Evolutionary conservation across 2,329 filamentous ascomycete species (phyloP), one percentile per base, ranked within the genome.

Genomic region (Pyricularia pennisetigena): DNA sequence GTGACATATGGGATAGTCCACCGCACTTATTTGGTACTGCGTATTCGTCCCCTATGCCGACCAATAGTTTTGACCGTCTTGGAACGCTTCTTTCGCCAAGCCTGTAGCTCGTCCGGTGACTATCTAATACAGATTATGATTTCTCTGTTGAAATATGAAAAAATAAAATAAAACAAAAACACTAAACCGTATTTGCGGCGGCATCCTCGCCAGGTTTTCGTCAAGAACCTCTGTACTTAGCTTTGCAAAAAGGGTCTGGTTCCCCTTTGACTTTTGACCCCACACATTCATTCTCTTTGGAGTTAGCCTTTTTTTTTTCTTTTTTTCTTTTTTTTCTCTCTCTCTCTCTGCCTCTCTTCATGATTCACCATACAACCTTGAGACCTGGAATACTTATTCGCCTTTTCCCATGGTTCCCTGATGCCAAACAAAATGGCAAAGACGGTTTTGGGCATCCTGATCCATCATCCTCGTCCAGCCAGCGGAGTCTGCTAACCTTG

Each of bases 271-370:
- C 24, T 54, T 61, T 64, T 35, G 32, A 35, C 32, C 32, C 32
- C 32, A 35, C 32, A 35, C 8, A 32, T 32, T 32, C 30, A 9
- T 14, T 35, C 12, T 35, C 12, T 14, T 16, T 35, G 32, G 32
- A 61, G 6, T 24, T 24, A 12, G n/a, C 41, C 35, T 32, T n/a
- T 64, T 66, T 32, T 23, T 63, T 62, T 69, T 28, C 64, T 66
- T 35, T 49, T 59, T 64, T 49, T 66, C 64, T 66, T 69, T 68
- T 69, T 71, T 68, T 69, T 61, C 61, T 69, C 67, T 70, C 72
- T 72, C 70, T 70, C 70, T 70, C 71, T 67, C 66, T 68, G 66
- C 49, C 66, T 69, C 32, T 68, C 70, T 71, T 71, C 67, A 67
- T 67, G 71, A 71, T 68, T 32, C 69, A 32, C 63, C n/a, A n/a